Percentiles rank a stretch among this genome's conserved stretches.
These are phyloP conservation scores for Scleroderma bovista DNA, from an alignment of 768 basidiomycete genomes.

Conservation along the genomic window DNA sequence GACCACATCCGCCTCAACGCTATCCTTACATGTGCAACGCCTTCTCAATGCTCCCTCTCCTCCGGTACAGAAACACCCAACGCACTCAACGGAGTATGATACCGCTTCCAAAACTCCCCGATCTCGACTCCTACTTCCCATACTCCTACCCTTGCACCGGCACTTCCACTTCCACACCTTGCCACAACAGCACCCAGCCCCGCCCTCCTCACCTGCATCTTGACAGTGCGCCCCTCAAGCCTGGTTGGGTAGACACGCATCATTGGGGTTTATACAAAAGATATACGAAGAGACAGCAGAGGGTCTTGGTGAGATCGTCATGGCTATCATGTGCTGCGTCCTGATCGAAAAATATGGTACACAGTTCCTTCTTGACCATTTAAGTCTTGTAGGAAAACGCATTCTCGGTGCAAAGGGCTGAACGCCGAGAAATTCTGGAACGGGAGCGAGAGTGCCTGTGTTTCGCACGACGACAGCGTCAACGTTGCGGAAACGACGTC, in stretches of 20 bases:
- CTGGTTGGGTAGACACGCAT: slow-evolving; percentile 91
- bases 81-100: slow-evolving; percentile 57
- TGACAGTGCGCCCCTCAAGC: too few relatives aligned
- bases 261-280: slow-evolving; percentile 92
- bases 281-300: slow-evolving; percentile 94
- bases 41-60: slow-evolving; percentile 57
- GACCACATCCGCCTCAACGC: too few relatives aligned
- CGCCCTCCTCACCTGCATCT: slow-evolving; percentile 71
- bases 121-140: slow-evolving; percentile 86
- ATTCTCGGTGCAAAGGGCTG: slow-evolving; percentile 57
- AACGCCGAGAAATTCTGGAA: slow-evolving; percentile 90
- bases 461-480: slow-evolving; percentile 93
- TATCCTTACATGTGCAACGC: slow-evolving; percentile 57
- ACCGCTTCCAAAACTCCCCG: slow-evolving; percentile 82
- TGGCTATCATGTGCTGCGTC: slow-evolving; percentile 91
- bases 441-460: slow-evolving; percentile 71
- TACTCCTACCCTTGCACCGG: slow-evolving; percentile 39
- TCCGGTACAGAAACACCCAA: slow-evolving; percentile 36
- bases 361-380: slow-evolving; percentile 93
- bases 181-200: slow-evolving; percentile 75
- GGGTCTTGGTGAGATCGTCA: slow-evolving; percentile 88
- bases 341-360: slow-evolving; percentile 91
- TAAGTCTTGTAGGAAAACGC: slow-evolving; percentile 89
- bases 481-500: slow-evolving; percentile 80
- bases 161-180: slow-evolving; percentile 20